Evolutionary conservation across 169 alveolate species (phyloP).

Genomic region (Plasmodium yoelii): DNA sequence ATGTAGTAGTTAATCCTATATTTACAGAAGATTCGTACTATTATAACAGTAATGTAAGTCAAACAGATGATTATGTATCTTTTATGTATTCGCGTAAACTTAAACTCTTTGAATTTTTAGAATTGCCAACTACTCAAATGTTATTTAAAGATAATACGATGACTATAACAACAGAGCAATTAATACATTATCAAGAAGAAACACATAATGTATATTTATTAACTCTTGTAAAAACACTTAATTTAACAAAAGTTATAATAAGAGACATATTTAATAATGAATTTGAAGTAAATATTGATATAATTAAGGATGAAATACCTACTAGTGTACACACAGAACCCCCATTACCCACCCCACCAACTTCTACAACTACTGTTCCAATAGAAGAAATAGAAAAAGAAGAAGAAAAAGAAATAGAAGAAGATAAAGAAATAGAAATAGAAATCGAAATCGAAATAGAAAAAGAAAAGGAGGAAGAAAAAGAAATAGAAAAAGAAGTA

Average conservation of each 20-base stretch:
- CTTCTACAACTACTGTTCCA: too few relatives aligned
- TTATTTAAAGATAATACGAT: constrained; percentile 28
- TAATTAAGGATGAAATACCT: background rate
- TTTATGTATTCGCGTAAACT: constrained; percentile 21
- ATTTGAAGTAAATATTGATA: constrained; percentile 4
- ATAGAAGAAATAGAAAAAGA: background rate
- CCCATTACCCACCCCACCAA: too few relatives aligned
- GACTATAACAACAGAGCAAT: background rate
- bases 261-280: constrained; percentile 31
- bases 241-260: constrained; percentile 14
- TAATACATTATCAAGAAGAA: background rate
- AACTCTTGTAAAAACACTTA: background rate
- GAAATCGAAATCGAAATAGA: background rate
- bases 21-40: constrained; percentile 32
- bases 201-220: constrained; percentile 8
- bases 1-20: constrained; percentile 28
- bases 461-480: background rate
- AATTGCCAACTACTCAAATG: constrained; percentile 10
- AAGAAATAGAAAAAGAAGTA: background rate
- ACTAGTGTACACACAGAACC: too few relatives aligned
- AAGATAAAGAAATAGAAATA: background rate
- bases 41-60: background rate
- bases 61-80: constrained; percentile 31
- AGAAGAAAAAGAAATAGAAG: background rate
- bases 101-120: constrained; percentile 21